Evolutionary conservation across 768 basidiomycete species (phyloP), one percentile per base, ranked within the genome.

Genomic region (Boletus insuetus): DNA sequence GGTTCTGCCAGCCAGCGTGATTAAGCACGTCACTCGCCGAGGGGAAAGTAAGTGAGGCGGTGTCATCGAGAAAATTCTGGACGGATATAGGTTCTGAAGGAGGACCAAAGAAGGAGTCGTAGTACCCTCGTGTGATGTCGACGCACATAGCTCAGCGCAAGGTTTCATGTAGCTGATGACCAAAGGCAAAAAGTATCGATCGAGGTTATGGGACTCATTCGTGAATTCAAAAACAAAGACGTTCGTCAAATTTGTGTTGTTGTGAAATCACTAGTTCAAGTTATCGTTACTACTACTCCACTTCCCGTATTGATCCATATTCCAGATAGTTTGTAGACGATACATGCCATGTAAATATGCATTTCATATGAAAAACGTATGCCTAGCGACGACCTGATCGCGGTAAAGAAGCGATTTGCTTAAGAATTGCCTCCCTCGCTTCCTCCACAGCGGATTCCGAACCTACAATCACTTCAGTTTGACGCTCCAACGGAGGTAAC

Each of bases 371-470:
- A 41, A 32, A 5, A 52, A 49, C 39, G 34, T 45, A 53, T 52
- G 31, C 51, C 53, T 62, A 71, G 38, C 57, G 63, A 54, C 60
- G 67, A 45, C 62, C 51, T 4, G 50, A 51, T 26, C 68, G 63
- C 29, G 54, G 45, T 4, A 48, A 56, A 55, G 70, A 75, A 14
- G 80, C 69, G 32, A 67, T 74, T 71, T 86, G 83, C 68, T 77
- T 82, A 35, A 89, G 70, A 63, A 94, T 90, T 24, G 87, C 86
- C 34, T 87, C 83, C 72, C 84, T 93, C 16, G 91, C 91, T n/a
- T 79, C 76, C 52, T 79, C 67, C 49, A 93, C 81, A 54, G 87
- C 82, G 50, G 75, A 69, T 69, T 87, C 83, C 20, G 88, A 77
- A 53, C 91, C 91, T 92, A 62, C 26, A 49, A 20, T 45, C 24